A percentile compares a stretch with the other conserved stretches of the same genome.
These are phyloP conservation scores for Pseudopyrenochaeta lycopersici DNA, from an alignment of 2,329 filamentous ascomycete species.

Conservation along the genomic window DNA sequence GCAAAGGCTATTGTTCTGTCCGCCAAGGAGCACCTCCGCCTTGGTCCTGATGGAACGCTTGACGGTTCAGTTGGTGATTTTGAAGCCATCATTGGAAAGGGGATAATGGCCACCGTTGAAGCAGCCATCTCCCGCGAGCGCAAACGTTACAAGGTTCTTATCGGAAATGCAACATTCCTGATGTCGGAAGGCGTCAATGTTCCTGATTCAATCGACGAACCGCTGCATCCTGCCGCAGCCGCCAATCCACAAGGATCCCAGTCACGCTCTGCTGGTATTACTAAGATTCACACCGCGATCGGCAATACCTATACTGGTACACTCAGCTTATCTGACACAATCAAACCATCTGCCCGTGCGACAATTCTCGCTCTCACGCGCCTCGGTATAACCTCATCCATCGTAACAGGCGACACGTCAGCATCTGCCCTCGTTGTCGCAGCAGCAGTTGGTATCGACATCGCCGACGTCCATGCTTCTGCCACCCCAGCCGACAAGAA, in stretches of 20 bases:
- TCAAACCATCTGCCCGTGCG: constrained; percentile 86
- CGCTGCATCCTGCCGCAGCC: constrained; percentile 51
- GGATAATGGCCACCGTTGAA: constrained; percentile 83
- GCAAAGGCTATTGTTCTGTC: constrained; percentile 84
- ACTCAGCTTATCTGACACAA: constrained; percentile 84
- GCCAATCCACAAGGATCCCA: constrained; percentile 50
- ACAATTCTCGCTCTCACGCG: constrained; percentile 81
- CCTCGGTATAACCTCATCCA: constrained; percentile 86
- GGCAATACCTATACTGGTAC: constrained; percentile 82
- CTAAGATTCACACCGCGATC: constrained; percentile 90
- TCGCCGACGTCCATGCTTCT: constrained; percentile 81
- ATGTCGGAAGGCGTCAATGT: constrained; percentile 73
- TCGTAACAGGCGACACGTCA: constrained; percentile 92
- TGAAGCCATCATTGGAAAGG: constrained; percentile 81
- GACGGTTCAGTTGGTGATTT: constrained; percentile 90
- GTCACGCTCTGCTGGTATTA: constrained; percentile 70
- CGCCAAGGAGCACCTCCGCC: constrained; percentile 77
- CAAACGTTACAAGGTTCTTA: constrained; percentile 77
- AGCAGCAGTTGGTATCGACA: constrained; percentile 78
- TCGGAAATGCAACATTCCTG: constrained; percentile 84
- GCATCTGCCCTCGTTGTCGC: constrained; percentile 87
- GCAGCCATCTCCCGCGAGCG: constrained; percentile 74
- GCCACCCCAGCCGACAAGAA: constrained; percentile 93
- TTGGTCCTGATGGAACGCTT: constrained; percentile 76
- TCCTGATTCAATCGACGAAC: constrained; percentile 63